A percentile compares a stretch with the other conserved stretches of the same genome.
These are phyloP conservation scores for Pythium dissimile DNA, from an alignment of 352 stramenopile species.

Conservation along the genomic window DNA sequence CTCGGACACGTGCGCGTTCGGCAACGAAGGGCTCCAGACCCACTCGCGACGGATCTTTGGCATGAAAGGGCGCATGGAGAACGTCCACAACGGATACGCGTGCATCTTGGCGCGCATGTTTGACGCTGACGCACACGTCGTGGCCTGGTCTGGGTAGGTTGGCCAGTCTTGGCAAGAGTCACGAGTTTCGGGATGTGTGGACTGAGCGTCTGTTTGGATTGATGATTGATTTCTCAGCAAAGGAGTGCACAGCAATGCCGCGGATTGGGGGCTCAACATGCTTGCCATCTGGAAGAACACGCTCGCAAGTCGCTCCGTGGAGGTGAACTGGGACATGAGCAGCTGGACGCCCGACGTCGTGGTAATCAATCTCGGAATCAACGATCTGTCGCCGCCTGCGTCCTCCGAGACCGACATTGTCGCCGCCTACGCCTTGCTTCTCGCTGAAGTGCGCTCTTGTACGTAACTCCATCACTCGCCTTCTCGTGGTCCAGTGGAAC, in stretches of 20 bases:
- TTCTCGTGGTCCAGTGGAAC: background rate
- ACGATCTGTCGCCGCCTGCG: conserved; percentile 79
- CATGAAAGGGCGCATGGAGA: conserved; percentile 87
- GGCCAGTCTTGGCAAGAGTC: no score
- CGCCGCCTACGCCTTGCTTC: conserved; percentile 61
- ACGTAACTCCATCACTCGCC: conserved; percentile 16
- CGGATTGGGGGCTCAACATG: conserved; percentile 84
- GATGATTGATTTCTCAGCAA: conserved; percentile 37
- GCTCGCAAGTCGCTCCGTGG: conserved; percentile 61
- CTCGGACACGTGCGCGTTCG: conserved; percentile 80
- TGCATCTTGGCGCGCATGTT: conserved; percentile 85
- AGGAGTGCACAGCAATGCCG: conserved; percentile 81
- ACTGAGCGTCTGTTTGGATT: background rate
- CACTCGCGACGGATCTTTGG: conserved; percentile 76
- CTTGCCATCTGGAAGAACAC: conserved; percentile 78
- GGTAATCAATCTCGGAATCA: conserved; percentile 80
- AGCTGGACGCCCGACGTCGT: conserved; percentile 81
- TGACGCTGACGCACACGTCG: conserved; percentile 78
- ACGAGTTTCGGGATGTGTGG: no score
- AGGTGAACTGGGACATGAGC: conserved; percentile 67
- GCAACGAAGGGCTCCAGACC: conserved; percentile 77
- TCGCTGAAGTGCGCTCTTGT: conserved; percentile 79
- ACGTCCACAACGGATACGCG: conserved; percentile 85
- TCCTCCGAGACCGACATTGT: conserved; percentile 85
- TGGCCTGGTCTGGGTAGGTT: conserved; percentile 77